Evolutionary conservation across 2,329 filamentous ascomycete species (phyloP).

Genomic region (Pezicula radicicola): DNA sequence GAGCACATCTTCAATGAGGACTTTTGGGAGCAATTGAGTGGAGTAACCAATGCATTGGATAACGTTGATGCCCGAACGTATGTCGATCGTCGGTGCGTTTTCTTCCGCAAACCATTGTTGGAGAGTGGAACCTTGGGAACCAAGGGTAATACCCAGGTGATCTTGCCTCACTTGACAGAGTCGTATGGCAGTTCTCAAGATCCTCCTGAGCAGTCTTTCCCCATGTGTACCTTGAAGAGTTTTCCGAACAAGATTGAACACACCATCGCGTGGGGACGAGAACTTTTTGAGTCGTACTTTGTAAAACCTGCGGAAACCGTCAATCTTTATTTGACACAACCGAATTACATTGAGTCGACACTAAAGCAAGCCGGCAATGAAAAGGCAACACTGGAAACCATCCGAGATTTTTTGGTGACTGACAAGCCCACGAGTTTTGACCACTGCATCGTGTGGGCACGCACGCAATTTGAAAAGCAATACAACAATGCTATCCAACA

Average conservation of each 20-base stretch:
- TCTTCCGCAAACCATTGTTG: slow-evolving; percentile 94
- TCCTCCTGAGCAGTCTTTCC: slow-evolving; percentile 96
- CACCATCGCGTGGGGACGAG: slow-evolving; percentile 96
- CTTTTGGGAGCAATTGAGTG: slow-evolving; percentile 86
- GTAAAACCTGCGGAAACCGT: slow-evolving; percentile 91
- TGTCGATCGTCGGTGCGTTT: slow-evolving; percentile 92
- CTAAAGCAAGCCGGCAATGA: slow-evolving; percentile 93
- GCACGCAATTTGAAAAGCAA: slow-evolving; percentile 90
- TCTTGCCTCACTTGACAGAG: slow-evolving; percentile 87
- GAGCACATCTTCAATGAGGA: slow-evolving; percentile 92
- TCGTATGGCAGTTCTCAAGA: slow-evolving; percentile 98
- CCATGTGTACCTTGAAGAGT: slow-evolving; percentile 95
- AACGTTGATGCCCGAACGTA: slow-evolving; percentile 97
- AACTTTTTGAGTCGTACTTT: slow-evolving; percentile 92
- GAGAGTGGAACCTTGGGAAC: slow-evolving; percentile 98
- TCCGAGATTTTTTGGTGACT: slow-evolving; percentile 85
- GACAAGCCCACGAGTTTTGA: slow-evolving; percentile 92
- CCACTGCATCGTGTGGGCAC: slow-evolving; percentile 95
- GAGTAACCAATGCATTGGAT: slow-evolving; percentile 94
- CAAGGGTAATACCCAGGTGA: slow-evolving; percentile 97
- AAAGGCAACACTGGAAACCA: slow-evolving; percentile 86
- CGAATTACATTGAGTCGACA: slow-evolving; percentile 83
- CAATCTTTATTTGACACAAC: slow-evolving; percentile 88
- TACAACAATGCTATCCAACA: slow-evolving; percentile 97
- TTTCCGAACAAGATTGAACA: slow-evolving; percentile 99